Base-by-base conservation (phyloP, 148 eudicot genomes). In the Arctostaphylos glauca region DNA sequence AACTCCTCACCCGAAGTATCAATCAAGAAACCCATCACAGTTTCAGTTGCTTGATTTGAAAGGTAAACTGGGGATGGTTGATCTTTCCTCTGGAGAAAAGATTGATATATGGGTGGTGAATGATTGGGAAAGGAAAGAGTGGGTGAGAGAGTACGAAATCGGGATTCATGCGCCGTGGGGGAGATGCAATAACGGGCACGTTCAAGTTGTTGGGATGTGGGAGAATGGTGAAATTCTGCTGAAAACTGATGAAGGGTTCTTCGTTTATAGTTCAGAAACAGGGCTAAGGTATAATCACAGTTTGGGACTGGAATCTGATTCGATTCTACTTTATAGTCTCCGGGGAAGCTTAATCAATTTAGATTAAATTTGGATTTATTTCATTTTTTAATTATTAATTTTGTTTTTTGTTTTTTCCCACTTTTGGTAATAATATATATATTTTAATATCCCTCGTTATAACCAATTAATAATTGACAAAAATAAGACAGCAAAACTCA, bases 1-100 rank as follows among this genome's bases (percentile, higher is more conserved):
- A 62, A 83, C 78, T 64, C 19, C 80, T 64, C 50, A 19, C 44
- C 84, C 84, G n/a, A 14, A 54, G 21, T 50, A 50, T 41, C 13
- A 71, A 15, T 64, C 48, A 4, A 53, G 14, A 15, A 41, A 78
- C 46, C 3, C 38, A 0, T 23, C 18, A 0, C 41, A 76, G 38
- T 68, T 76, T 43, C 16, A 44, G 41, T 50, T 83, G 79, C 73
- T 83, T 64, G 79, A 77, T 62, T 3, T 83, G 56, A 53, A 66
- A 10, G 81, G 79, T 21, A 31, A 53, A 18, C 41, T 76, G 75
- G 81, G 56, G 9, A 76, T 82, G 62, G 9, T 31, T 82, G 81
- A 76, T 76, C 60, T 50, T 52, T 76, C 41, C 3, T 49, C 21
- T 5, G 3, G 7, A 14, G 54, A 55, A 76, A 41, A 52, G 9